These are phyloP conservation scores for Globisporangium alternatum DNA, from an alignment of 352 stramenopile species.

Conservation along the genomic window DNA sequence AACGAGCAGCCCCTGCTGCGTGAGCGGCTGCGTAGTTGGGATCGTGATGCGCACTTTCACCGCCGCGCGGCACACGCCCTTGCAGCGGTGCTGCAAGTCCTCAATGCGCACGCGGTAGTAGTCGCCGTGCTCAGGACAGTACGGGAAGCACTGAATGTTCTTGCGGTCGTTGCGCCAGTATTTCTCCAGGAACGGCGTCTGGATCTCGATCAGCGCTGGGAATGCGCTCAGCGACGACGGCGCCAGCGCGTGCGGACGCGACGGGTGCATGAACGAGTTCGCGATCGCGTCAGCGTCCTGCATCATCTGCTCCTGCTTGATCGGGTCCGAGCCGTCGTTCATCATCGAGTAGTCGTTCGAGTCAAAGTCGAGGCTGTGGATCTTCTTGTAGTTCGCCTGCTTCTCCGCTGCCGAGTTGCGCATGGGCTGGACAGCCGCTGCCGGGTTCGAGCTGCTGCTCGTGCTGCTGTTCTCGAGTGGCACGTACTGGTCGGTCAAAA, in stretches of 20 bases:
- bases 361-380: slow-evolving; percentile 77
- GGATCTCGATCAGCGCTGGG: slow-evolving; percentile 64
- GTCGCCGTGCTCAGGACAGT: slow-evolving; percentile 86
- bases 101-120: slow-evolving; percentile 89
- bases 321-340: slow-evolving; percentile 10
- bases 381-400: slow-evolving; percentile 54
- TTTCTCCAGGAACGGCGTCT: slow-evolving; percentile 84
- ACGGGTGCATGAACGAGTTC: slow-evolving; percentile 44
- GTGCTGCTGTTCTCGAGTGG: slow-evolving; percentile 9
- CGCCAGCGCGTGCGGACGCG: slow-evolving; percentile 19
- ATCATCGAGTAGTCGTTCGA: slow-evolving; percentile 32
- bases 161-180: slow-evolving; percentile 92
- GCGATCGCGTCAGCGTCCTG: slow-evolving; percentile 53
- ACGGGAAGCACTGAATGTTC: slow-evolving; percentile 91
- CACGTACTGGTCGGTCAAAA: slow-evolving; percentile 53
- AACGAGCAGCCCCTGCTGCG: slow-evolving; percentile 44
- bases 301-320: slow-evolving; percentile 44
- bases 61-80: slow-evolving; percentile 79
- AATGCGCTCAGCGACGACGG: slow-evolving; percentile 24
- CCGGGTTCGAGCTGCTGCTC: background rate
- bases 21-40: slow-evolving; percentile 34
- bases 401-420: slow-evolving; percentile 8
- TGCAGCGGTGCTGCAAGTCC: slow-evolving; percentile 77
- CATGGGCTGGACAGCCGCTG: background rate
- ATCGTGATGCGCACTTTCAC: slow-evolving; percentile 74